Percentiles rank a stretch among this genome's conserved stretches.
Conservation (phyloP, 495 filamentous ascomycete genomes). For the Jackrogersella minutella region DNA sequence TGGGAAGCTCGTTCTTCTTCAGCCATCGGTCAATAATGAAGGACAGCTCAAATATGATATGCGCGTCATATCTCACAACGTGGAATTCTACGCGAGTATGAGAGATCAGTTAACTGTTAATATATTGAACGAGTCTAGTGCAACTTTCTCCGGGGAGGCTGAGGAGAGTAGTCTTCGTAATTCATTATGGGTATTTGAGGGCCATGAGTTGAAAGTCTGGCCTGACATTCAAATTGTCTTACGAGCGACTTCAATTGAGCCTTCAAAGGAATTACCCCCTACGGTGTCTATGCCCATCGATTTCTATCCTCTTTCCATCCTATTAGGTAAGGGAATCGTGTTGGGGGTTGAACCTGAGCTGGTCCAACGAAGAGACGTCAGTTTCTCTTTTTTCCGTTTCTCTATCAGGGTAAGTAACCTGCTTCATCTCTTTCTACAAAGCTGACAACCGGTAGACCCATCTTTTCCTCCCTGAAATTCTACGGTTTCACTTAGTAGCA, state of each 20-base stretch:
- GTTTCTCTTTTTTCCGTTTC: slow-evolving; percentile 85
- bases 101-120: slow-evolving; percentile 74
- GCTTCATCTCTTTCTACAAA: background rate
- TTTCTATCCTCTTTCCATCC: slow-evolving; percentile 91
- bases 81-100: slow-evolving; percentile 93
- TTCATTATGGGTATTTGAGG: slow-evolving; percentile 95
- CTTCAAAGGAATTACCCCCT: slow-evolving; percentile 65
- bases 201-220: slow-evolving; percentile 83
- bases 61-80: slow-evolving; percentile 92
- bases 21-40: slow-evolving; percentile 78
- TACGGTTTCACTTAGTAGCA: slow-evolving; percentile 76
- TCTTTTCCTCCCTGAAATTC: slow-evolving; percentile 87
- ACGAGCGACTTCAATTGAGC: slow-evolving; percentile 67
- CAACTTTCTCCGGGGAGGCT: slow-evolving; percentile 38
- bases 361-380: slow-evolving; percentile 86
- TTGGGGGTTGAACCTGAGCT: slow-evolving; percentile 92
- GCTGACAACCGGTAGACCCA: slow-evolving; percentile 67
- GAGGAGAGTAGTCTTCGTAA: slow-evolving; percentile 71
- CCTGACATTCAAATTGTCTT: slow-evolving; percentile 89
- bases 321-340: slow-evolving; percentile 84
- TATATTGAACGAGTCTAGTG: slow-evolving; percentile 30
- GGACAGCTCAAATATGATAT: slow-evolving; percentile 96
- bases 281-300: slow-evolving; percentile 75
- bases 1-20: slow-evolving; percentile 91
- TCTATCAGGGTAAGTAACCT: slow-evolving; percentile 71